phyloP scores from a whole-genome alignment of 768 basidiomycete genomes.

The Tylopilus vinaceipallidus region DNA sequence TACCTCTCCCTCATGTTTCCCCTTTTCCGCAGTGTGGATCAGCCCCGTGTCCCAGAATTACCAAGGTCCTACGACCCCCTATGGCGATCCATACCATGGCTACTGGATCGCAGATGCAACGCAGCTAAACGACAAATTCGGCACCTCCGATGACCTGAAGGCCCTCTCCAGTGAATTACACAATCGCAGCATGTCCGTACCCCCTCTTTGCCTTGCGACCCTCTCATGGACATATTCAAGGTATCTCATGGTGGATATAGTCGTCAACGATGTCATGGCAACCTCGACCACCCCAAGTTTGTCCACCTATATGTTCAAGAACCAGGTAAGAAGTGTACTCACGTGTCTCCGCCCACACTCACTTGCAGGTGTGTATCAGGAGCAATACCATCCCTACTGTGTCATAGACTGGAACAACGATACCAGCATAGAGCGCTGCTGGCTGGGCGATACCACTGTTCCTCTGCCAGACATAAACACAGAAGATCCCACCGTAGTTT shows the following conservation, averaged over 20 bases:
- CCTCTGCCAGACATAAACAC: slow-evolving; percentile 81
- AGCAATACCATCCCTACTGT: slow-evolving; percentile 79
- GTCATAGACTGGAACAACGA: slow-evolving; percentile 66
- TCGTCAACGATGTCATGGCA: slow-evolving; percentile 73
- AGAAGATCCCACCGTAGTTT: slow-evolving; percentile 58
- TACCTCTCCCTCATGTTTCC: too few species aligned
- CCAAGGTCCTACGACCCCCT: slow-evolving; percentile 63
- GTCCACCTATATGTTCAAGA: slow-evolving; percentile 67
- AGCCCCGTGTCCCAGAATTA: slow-evolving; percentile 81
- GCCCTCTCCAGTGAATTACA: slow-evolving; percentile 66
- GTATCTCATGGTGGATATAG: slow-evolving; percentile 51
- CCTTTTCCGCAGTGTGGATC: slow-evolving; percentile 63
- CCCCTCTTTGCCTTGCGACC: not conserved
- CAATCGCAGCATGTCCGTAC: slow-evolving; percentile 60
- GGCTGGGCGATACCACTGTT: slow-evolving; percentile 77
- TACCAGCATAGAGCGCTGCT: slow-evolving; percentile 73
- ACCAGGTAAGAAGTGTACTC: slow-evolving; percentile 39
- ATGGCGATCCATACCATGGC: slow-evolving; percentile 84
- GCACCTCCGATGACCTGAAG: slow-evolving; percentile 70
- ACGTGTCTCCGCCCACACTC: not conserved
- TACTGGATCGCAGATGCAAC: slow-evolving; percentile 78
- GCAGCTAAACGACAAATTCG: slow-evolving; percentile 67
- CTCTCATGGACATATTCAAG: slow-evolving; percentile 19
- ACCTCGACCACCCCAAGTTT: slow-evolving; percentile 60
- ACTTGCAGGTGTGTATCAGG: slow-evolving; percentile 33